A percentile compares a stretch with the other conserved stretches of the same genome.
Conservation (phyloP, 108 stramenopile genomes). For the Craspedostauros australis region DNA sequence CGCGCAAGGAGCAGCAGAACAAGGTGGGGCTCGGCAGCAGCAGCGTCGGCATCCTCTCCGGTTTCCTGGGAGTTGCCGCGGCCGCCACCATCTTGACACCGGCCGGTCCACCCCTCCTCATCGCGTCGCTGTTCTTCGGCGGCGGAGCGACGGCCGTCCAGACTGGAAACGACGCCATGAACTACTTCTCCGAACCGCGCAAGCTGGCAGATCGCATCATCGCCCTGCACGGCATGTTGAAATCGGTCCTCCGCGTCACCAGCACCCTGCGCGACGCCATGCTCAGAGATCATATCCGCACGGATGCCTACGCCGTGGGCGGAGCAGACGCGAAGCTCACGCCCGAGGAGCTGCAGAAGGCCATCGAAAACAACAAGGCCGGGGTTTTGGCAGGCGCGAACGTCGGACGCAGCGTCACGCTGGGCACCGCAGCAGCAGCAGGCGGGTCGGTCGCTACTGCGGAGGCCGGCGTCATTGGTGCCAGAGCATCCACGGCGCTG, state of each 20-base stretch:
- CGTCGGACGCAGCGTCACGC: conserved; percentile 19
- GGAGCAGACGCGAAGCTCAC: not conserved
- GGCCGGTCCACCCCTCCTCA: conserved; percentile 58
- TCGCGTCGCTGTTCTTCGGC: conserved; percentile 64
- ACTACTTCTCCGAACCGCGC: conserved; percentile 57
- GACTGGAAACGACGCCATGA: conserved; percentile 47
- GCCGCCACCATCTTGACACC: conserved; percentile 58
- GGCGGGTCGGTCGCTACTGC: conserved; percentile 10
- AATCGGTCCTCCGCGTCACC: conserved; percentile 52
- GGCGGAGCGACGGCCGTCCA: conserved; percentile 48
- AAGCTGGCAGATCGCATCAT: conserved; percentile 55
- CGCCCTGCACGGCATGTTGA: conserved; percentile 56
- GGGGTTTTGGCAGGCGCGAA: conserved; percentile 26
- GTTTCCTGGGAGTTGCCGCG: conserved; percentile 53
- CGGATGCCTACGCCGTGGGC: conserved; percentile 25
- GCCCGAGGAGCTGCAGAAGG: conserved; percentile 4
- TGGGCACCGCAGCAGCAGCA: conserved; percentile 6
- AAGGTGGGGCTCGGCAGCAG: conserved; percentile 49
- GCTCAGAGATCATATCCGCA: conserved; percentile 38
- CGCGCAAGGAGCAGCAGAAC: conserved; percentile 37
- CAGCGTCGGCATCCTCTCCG: conserved; percentile 43
- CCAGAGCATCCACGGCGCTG: conserved; percentile 10
- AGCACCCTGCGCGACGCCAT: conserved; percentile 51
- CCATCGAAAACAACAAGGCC: conserved; percentile 8
- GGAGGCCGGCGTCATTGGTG: conserved; percentile 7